Base-by-base conservation (phyloP, 805 yeast genomes). In the Blastobotrys terrestris region DNA sequence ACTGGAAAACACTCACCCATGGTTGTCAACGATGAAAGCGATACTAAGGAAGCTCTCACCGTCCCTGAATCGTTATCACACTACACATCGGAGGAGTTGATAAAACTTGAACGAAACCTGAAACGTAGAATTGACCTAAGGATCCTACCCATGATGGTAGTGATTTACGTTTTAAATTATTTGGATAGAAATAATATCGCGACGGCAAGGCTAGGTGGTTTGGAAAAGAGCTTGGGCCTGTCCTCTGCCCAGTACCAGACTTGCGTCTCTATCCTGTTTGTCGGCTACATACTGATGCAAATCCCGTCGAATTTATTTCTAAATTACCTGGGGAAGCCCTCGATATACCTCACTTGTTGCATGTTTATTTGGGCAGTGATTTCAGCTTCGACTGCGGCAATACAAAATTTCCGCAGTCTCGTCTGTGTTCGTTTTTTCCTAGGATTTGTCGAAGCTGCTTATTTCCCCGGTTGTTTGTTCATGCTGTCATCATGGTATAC, bases 151-250 rank as follows among this genome's bases (percentile, higher is more conserved):
- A 60, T 71, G 41, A 64, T 75, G 7, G 20, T 31, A 3, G 6
- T 40, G 14, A 35, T 48, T 11, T 48, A 48, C 18, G n/a, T 48
- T 20, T 22, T 48, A 13, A 40, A 44, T 3, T 48, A n/a, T 20
- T 65, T 79, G 52, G 81, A 77, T 60, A 60, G 81, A 50, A 73
- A 75, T 57, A 78, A 77, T 56, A 74, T 79, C 57, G 83, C 82
- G 8, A 74, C 77, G 56, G 82, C 82, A 2, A 67, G 78, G 53
- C 67, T 75, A 39, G 82, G 78, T 40, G 80, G 80, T 8, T 62
- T 79, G 56, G 70, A 69, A 55, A 66, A 68, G 6, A 80, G 75
- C 53, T 61, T 78, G 53, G 63, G 67, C 2, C 62, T 78, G 49
- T 49, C 62, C 2, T 74, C 75, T 8, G 56, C 60, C 45, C 73